Evolutionary conservation across 306 rosid genomes (phyloP).

Genomic region (Glycine soja): DNA sequence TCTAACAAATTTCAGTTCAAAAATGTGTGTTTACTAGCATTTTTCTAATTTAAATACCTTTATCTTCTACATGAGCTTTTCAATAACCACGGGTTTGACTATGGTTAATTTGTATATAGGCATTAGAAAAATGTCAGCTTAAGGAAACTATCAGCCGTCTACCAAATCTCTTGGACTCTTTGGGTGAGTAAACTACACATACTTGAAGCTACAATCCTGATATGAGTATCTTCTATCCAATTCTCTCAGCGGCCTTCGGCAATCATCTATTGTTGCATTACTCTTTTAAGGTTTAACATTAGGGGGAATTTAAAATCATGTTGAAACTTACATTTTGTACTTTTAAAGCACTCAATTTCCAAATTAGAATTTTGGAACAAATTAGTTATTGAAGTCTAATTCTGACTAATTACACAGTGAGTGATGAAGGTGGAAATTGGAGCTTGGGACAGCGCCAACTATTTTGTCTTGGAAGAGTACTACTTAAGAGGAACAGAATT

Average conservation of each 20-base stretch:
- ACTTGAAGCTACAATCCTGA: background rate
- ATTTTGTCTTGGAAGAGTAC: slow-evolving; percentile 84
- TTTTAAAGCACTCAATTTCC: background rate
- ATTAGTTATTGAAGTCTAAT: background rate
- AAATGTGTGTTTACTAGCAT: no score
- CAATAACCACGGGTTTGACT: background rate
- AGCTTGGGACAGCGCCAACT: slow-evolving; percentile 83
- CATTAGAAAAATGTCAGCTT: slow-evolving; percentile 80
- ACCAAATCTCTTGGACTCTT: slow-evolving; percentile 70
- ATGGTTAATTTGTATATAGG: slow-evolving; percentile 42
- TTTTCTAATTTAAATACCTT: background rate
- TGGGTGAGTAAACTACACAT: slow-evolving; percentile 55
- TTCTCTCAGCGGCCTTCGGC: background rate
- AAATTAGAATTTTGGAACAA: background rate
- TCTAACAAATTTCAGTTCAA: no score
- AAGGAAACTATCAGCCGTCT: slow-evolving; percentile 63
- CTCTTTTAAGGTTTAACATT: background rate
- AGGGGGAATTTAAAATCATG: background rate
- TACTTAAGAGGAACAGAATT: slow-evolving; percentile 71
- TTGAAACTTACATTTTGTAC: background rate
- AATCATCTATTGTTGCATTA: background rate
- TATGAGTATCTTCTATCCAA: background rate
- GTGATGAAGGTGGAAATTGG: slow-evolving; percentile 92
- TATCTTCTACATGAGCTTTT: background rate
- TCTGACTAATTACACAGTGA: slow-evolving; percentile 54